Evolutionary conservation across 495 filamentous ascomycete genomes (phyloP).

Genomic region (Penicillium coprophilum): DNA sequence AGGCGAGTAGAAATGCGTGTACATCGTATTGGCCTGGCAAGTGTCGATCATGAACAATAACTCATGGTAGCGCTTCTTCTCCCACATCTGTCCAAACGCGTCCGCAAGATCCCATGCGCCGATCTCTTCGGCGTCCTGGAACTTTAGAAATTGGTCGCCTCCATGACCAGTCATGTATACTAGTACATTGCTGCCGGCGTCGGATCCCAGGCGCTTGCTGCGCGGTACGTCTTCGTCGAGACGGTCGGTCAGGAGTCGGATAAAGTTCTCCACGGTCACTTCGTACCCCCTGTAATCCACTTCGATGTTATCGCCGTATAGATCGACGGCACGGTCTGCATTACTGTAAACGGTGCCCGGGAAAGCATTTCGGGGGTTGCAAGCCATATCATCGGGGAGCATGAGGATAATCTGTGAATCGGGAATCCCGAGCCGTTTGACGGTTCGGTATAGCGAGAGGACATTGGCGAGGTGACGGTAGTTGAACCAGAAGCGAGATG

Average conservation of each 20-base stretch:
- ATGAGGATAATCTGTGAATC: constrained; percentile 99
- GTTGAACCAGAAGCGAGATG: constrained; percentile 99
- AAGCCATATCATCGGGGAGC: constrained; percentile 99
- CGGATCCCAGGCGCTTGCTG: constrained; percentile 87
- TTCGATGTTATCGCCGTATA: constrained; percentile 98
- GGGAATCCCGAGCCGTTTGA: constrained; percentile 95
- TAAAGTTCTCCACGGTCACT: constrained; percentile 98
- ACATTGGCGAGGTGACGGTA: constrained; percentile 98
- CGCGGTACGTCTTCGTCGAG: constrained; percentile 90
- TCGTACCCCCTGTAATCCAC: constrained; percentile 98
- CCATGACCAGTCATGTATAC: constrained; percentile 99
- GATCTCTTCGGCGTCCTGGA: constrained; percentile 97
- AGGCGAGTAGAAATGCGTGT: constrained; percentile 93
- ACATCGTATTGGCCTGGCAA: constrained; percentile 99
- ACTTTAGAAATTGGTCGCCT: constrained; percentile 98
- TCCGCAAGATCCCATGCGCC: constrained; percentile 94
- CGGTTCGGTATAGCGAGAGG: constrained; percentile 94
- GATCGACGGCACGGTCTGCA: constrained; percentile 88
- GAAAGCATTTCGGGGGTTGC: constrained; percentile 97
- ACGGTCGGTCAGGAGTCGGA: constrained; percentile 89
- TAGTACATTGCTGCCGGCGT: constrained; percentile 91
- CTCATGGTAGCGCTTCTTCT: constrained; percentile 95
- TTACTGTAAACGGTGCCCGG: constrained; percentile 98
- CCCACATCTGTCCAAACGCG: constrained; percentile 99
- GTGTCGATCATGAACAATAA: constrained; percentile 99